Evolutionary conservation across 352 stramenopile species (phyloP).

Genomic region (Pythium chondricola): DNA sequence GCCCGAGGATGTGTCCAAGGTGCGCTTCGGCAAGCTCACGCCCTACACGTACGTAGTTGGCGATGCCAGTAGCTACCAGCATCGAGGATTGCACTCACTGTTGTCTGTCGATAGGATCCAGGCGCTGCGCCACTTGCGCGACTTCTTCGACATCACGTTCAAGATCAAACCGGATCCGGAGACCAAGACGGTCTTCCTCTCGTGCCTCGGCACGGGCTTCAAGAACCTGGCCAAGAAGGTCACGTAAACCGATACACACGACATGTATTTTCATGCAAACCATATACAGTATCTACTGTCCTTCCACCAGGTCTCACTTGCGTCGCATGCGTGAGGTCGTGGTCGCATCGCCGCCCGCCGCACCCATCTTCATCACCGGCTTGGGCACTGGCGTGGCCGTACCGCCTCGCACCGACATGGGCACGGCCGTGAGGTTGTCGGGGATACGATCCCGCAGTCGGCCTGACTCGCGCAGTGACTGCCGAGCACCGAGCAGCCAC

Average conservation of each 20-base stretch:
- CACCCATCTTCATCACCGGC: conserved; percentile 67
- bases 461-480: conserved; percentile 48
- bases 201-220: conserved; percentile 92
- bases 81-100: too few species aligned
- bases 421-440: conserved; percentile 48
- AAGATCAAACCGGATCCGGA: conserved; percentile 88
- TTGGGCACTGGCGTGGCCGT: conserved; percentile 58
- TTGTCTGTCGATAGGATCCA: conserved; percentile 51
- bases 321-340: conserved; percentile 58
- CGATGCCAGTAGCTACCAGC: not conserved
- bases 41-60: conserved; percentile 62
- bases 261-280: not conserved
- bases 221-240: conserved; percentile 95
- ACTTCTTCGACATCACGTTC: conserved; percentile 93
- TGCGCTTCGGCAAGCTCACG: conserved; percentile 86
- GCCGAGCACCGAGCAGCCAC: conserved; percentile 66
- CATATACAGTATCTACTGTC: not conserved
- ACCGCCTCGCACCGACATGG: conserved; percentile 38
- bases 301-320: too few species aligned
- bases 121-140: conserved; percentile 84
- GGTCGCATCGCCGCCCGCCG: conserved; percentile 45
- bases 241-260: conserved; percentile 55
- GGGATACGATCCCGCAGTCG: conserved; percentile 30
- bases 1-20: conserved; percentile 96
- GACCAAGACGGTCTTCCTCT: conserved; percentile 90